Percentiles rank a stretch among this genome's conserved stretches.
These are phyloP conservation scores for Hirsutella rhossiliensis DNA, from an alignment of 2,329 filamentous ascomycete species.

Conservation along the genomic window DNA sequence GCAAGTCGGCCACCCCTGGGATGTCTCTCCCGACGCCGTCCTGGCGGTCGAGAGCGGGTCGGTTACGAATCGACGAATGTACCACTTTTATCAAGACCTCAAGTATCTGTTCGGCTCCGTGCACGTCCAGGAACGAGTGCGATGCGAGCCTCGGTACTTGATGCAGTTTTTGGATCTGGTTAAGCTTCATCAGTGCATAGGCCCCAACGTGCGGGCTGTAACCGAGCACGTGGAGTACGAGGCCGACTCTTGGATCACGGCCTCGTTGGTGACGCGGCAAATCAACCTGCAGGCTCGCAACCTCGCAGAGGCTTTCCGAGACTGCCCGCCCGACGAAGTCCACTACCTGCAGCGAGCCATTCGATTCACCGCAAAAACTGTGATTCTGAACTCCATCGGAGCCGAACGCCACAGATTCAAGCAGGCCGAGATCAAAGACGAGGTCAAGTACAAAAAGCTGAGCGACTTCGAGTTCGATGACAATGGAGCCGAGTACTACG, in stretches of 20 bases:
- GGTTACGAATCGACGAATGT: constrained; percentile 88
- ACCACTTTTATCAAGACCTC: constrained; percentile 93
- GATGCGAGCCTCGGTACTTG: constrained; percentile 75
- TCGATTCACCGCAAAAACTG: constrained; percentile 63
- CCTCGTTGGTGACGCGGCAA: constrained; percentile 85
- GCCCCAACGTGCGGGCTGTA: constrained; percentile 79
- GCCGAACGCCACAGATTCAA: constrained; percentile 79
- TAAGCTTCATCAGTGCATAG: constrained; percentile 94
- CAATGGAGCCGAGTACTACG: constrained; percentile 41
- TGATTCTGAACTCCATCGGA: constrained; percentile 82
- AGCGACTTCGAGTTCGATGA: constrained; percentile 70
- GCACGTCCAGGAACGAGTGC: constrained; percentile 75
- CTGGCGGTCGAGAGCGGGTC: constrained; percentile 90
- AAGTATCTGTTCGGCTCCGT: constrained; percentile 82
- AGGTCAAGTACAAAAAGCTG: constrained; percentile 69
- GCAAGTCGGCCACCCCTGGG: constrained; percentile 87
- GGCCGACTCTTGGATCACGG: constrained; percentile 95
- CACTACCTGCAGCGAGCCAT: constrained; percentile 59
- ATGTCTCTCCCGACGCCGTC: constrained; percentile 75
- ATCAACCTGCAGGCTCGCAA: constrained; percentile 87
- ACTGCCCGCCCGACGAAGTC: constrained; percentile 51
- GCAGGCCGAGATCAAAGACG: constrained; percentile 77
- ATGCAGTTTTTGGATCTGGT: constrained; percentile 92
- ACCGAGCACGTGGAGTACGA: constrained; percentile 98
- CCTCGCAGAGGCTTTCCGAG: constrained; percentile 75